Evolutionary conservation across 2,329 filamentous ascomycete species (phyloP).

Genomic region (Ceratocystis cubensis): DNA sequence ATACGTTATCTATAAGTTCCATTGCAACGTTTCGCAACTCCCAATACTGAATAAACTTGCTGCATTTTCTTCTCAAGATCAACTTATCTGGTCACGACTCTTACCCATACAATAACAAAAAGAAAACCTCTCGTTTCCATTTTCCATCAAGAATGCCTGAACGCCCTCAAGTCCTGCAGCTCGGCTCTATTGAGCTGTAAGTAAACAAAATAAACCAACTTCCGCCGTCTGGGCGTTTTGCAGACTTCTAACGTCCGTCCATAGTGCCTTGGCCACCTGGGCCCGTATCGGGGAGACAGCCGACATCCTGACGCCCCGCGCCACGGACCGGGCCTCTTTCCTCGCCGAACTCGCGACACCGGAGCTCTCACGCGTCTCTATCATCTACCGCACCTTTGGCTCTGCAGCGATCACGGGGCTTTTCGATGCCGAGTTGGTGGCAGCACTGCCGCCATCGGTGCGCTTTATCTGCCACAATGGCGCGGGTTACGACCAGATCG

Average conservation of each 20-base stretch:
- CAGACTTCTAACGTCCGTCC: neutral
- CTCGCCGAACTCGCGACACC: constrained; percentile 54
- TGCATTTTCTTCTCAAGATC: neutral
- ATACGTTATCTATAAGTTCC: too few species aligned
- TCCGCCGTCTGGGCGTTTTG: neutral
- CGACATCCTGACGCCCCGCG: constrained; percentile 49
- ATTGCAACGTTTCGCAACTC: too few species aligned
- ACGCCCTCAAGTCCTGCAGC: constrained; percentile 30
- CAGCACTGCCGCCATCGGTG: constrained; percentile 40
- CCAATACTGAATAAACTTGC: neutral
- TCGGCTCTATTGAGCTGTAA: constrained; percentile 33
- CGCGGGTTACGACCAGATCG: constrained; percentile 76
- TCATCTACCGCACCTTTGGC: constrained; percentile 58
- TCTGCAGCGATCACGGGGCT: constrained; percentile 53
- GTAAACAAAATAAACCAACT: constrained; percentile 18
- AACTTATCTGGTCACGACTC: neutral
- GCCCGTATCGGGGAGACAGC: constrained; percentile 47
- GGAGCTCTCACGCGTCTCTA: constrained; percentile 50
- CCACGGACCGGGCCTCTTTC: constrained; percentile 54
- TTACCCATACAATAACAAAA: neutral
- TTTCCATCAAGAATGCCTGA: neutral
- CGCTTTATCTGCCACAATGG: constrained; percentile 53
- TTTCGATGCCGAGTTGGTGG: constrained; percentile 58
- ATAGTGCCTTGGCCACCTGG: constrained; percentile 56
- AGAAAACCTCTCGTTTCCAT: constrained; percentile 22